Conservation (phyloP, 768 basidiomycete species). For the Xanthoconium stramineum region DNA sequence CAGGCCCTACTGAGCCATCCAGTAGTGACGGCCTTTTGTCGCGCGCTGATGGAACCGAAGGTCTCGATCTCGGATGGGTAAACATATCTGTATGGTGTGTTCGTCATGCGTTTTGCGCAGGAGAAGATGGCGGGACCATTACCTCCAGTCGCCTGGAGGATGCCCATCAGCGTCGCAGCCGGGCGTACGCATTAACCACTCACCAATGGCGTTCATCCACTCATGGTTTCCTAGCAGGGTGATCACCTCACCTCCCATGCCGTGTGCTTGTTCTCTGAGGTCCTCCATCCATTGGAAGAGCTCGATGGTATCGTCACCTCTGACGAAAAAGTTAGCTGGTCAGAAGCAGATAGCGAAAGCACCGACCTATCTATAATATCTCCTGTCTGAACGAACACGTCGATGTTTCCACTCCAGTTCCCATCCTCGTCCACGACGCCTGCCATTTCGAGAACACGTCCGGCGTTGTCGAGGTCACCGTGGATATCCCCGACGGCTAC, state of each 20-base stretch:
- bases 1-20: constrained; percentile 81
- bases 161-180: constrained; percentile 5
- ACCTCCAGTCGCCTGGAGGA: constrained; percentile 81
- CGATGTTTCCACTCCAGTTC: constrained; percentile 79
- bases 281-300: constrained; percentile 84
- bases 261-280: constrained; percentile 70
- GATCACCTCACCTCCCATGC: constrained; percentile 67
- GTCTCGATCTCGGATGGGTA: constrained; percentile 78
- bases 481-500: constrained; percentile 93
- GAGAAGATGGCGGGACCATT: constrained; percentile 14
- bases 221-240: constrained; percentile 93
- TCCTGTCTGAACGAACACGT: constrained; percentile 92
- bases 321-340: constrained; percentile 28
- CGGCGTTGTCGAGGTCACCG: constrained; percentile 80
- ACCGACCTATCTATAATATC: constrained; percentile 89
- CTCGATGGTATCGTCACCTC: constrained; percentile 87
- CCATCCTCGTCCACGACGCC: constrained; percentile 68
- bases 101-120: constrained; percentile 5
- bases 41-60: constrained; percentile 67
- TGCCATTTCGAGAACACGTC: constrained; percentile 75
- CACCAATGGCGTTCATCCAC: constrained; percentile 88
- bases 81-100: constrained; percentile 61
- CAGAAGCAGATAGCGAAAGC: background rate
- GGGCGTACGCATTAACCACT: constrained; percentile 6
- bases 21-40: constrained; percentile 69